Conservation (phyloP, 2,329 filamentous ascomycete genomes). For the Simplicillium aogashimaense region DNA sequence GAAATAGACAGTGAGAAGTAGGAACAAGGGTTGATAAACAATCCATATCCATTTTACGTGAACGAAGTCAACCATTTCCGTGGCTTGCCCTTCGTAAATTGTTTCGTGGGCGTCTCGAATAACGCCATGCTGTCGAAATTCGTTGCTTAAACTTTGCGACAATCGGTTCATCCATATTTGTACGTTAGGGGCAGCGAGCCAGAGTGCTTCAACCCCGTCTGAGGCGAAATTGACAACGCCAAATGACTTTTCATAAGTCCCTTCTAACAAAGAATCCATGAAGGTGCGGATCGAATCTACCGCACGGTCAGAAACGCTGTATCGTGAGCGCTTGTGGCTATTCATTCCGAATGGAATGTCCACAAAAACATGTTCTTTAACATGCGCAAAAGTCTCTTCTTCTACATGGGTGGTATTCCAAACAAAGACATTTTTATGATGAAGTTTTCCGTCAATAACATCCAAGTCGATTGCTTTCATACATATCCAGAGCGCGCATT, state of each 20-base stretch:
- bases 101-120: slow-evolving; percentile 6
- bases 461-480: slow-evolving; percentile 19
- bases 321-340: slow-evolving; percentile 13
- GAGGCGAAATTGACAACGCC: slow-evolving; percentile 21
- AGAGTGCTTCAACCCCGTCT: slow-evolving; percentile 27
- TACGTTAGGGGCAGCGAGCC: slow-evolving; percentile 19
- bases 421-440: slow-evolving; percentile 12
- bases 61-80: slow-evolving; percentile 18
- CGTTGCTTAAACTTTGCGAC: slow-evolving; percentile 22
- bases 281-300: slow-evolving; percentile 20
- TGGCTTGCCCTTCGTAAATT: slow-evolving; percentile 18
- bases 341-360: slow-evolving; percentile 19
- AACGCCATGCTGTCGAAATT: slow-evolving; percentile 22
- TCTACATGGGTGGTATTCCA: slow-evolving; percentile 20
- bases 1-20: slow-evolving; percentile 22
- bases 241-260: slow-evolving; percentile 18
- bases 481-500: slow-evolving; percentile 27
- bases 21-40: slow-evolving; percentile 21
- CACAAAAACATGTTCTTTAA: slow-evolving; percentile 20
- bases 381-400: slow-evolving; percentile 13
- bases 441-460: slow-evolving; percentile 17
- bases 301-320: slow-evolving; percentile 20
- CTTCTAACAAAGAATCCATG: slow-evolving; percentile 18
- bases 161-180: slow-evolving; percentile 21
- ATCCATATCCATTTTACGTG: slow-evolving; percentile 26